Evolutionary conservation across 352 stramenopile genomes (phyloP), one percentile per base, ranked within the genome.

Genomic region (Phytophthora ohioensis): DNA sequence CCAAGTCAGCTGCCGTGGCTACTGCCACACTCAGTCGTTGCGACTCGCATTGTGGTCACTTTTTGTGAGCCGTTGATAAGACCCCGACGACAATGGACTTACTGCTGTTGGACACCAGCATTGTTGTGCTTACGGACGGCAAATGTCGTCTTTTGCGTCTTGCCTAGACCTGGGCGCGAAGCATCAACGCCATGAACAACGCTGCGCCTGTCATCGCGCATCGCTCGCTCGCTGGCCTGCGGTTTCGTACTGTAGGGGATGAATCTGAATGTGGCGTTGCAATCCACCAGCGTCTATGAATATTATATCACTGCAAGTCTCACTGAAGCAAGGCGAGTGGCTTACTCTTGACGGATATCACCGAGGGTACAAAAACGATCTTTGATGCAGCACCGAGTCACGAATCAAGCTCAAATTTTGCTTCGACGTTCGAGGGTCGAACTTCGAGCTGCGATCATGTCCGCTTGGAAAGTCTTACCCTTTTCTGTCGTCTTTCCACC

Each of bases 401-500:
- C 17, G 30, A 38, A 45, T 43, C 41, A 62, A 61, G 10, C 31
- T 27, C 43, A 52, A 62, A 45, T 8, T 53, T 62, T 62, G 49
- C 21, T 15, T 17, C 41, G 21, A 27, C 21, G 21, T 27, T 27
- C 21, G 21, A 27, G 21, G 21, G 1, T 27, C 21, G 21, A 27
- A 27, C 21, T 27, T 27, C 21, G 21, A 27, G 21, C 15, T 5
- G 11, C 31, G 55, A 13, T 46, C 52, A 36, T 58, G 38, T 47
- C 17, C 35, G 31, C 3, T 49, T 48, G n/a, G 41, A 65, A 35
- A 57, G 38, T 9, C 64, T 41, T 51, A 48, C 48, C 47, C 21
- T 72, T 72, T 72, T 68, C 41, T 63, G 41, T 56, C 64, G 57
- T 63, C 39, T 67, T 71, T 72, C 64, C 64, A 52, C 63, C 63